Percentiles rank a stretch among this genome's conserved stretches.
Evolutionary conservation across 495 filamentous ascomycete genomes (phyloP).

Genomic region (Aspergillus haitiensis): DNA sequence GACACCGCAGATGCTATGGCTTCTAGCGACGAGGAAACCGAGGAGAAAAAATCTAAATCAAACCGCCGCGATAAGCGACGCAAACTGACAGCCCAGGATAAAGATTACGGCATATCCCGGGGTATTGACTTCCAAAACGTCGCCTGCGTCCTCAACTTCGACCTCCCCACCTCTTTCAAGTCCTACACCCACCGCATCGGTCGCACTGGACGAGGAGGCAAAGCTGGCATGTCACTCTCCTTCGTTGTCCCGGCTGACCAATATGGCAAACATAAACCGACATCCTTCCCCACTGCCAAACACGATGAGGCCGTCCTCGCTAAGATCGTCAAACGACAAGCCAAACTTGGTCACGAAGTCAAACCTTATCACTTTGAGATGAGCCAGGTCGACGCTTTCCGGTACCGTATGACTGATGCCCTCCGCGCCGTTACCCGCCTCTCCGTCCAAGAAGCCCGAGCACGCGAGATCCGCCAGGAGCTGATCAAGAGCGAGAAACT

Average conservation of each 20-base stretch:
- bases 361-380: slow-evolving; percentile 94
- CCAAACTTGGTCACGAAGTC: slow-evolving; percentile 71
- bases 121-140: slow-evolving; percentile 97
- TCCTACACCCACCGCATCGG: slow-evolving; percentile 96
- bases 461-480: slow-evolving; percentile 82
- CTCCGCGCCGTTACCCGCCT: slow-evolving; percentile 76
- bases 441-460: slow-evolving; percentile 85
- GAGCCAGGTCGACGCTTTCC: slow-evolving; percentile 86
- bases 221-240: slow-evolving; percentile 90
- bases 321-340: slow-evolving; percentile 70
- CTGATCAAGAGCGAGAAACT: slow-evolving; percentile 89
- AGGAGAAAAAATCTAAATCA: slow-evolving; percentile 29
- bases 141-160: slow-evolving; percentile 93
- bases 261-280: slow-evolving; percentile 87
- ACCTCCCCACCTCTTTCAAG: slow-evolving; percentile 82
- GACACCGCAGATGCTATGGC: slow-evolving; percentile 31
- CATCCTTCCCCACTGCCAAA: slow-evolving; percentile 64
- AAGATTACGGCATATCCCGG: slow-evolving; percentile 89
- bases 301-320: slow-evolving; percentile 81
- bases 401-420: slow-evolving; percentile 92
- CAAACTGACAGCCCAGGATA: slow-evolving; percentile 61
- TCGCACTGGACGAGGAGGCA: slow-evolving; percentile 85
- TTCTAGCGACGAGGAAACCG: slow-evolving; percentile 32
- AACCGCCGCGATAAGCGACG: slow-evolving; percentile 56
- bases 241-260: slow-evolving; percentile 81